Evolutionary conservation across 2,329 filamentous ascomycete species (phyloP).

Genomic region (Pseudohalonectria lignicola): DNA sequence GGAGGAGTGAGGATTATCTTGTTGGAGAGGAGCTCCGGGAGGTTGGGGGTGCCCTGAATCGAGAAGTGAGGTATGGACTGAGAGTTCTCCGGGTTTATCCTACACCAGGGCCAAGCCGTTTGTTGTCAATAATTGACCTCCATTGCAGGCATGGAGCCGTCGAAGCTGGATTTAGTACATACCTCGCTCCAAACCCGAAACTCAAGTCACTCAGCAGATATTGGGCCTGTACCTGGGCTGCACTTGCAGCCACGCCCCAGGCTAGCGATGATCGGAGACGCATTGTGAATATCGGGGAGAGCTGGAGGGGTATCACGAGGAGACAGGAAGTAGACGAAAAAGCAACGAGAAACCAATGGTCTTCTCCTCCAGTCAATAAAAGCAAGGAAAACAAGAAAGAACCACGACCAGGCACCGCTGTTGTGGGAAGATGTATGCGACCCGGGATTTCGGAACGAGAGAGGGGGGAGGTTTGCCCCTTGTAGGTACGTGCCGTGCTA

Average conservation of each 20-base stretch:
- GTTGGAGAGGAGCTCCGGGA: conserved; percentile 67
- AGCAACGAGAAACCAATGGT: not conserved
- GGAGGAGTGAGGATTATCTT: conserved; percentile 86
- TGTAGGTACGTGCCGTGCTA: too few species aligned
- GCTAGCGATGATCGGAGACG: conserved; percentile 8
- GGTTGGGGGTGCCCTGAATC: conserved; percentile 40
- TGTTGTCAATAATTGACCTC: too few species aligned
- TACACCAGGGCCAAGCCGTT: conserved; percentile 16
- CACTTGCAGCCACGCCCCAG: conserved; percentile 14
- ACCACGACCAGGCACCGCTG: too few species aligned
- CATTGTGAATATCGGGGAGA: conserved; percentile 5
- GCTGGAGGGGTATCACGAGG: not conserved
- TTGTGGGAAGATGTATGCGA: too few species aligned
- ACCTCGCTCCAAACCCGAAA: conserved; percentile 63
- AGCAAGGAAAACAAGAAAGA: too few species aligned
- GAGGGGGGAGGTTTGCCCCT: too few species aligned
- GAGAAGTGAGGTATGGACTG: conserved; percentile 42
- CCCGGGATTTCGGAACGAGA: too few species aligned
- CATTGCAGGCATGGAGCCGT: not conserved
- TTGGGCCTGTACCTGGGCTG: conserved; percentile 47
- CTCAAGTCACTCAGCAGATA: conserved; percentile 63
- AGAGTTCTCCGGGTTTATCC: conserved; percentile 53
- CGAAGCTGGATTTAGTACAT: conserved; percentile 8
- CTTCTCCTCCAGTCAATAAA: too few species aligned
- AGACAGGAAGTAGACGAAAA: not conserved